Base-by-base conservation (phyloP, 2,329 filamentous ascomycete genomes). In the Exophiala sideris region DNA sequence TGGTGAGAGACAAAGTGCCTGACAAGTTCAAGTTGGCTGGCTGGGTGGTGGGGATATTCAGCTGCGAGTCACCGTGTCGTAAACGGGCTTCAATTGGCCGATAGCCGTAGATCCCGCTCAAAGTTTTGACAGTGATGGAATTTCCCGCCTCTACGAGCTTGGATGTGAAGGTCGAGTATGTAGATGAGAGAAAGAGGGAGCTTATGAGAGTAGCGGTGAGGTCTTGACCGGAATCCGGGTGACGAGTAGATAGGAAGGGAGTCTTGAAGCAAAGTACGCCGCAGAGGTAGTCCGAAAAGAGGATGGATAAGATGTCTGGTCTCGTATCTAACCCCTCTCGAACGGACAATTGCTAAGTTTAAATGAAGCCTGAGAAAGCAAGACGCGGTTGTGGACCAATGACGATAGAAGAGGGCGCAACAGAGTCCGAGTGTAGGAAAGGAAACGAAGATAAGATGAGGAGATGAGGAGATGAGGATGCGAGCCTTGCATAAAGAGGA, bases 261-360 rank as follows among this genome's bases (percentile, higher is more conserved):
- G 41, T 32, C 24, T 29, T 44, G 41, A 44, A 44, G 41, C 41
- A 44, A 14, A n/a, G 21, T 44, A n/a, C 41, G 41, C 41, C 41
- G 41, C 41, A 44, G 41, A 24, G 41, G 20, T 44, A 44, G 41
- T 24, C 24, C 24, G 24, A 29, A 29, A 24, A 44, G 41, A 44
- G 21, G 41, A 44, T 44, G 41, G 20, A 48, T 38, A 18, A 24
- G 20, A 18, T 36, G 48, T 45, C 39, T 21, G 10, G 51, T 54
- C 45, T 48, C 46, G 45, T 48, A 49, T 44, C 39, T 42, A 48
- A 38, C 45, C 51, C 41, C 45, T 49, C 39, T 14, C 32, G 14
- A 45, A 16, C 33, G 21, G 45, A 34, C 9, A 32, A 42, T 24
- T 53, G 45, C 45, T 48, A 48, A 42, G 40, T 48, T 29, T 47